These are phyloP conservation scores for Malassezia sympodialis DNA, from an alignment of 1,284 basidiomycete species.

Conservation along the genomic window DNA sequence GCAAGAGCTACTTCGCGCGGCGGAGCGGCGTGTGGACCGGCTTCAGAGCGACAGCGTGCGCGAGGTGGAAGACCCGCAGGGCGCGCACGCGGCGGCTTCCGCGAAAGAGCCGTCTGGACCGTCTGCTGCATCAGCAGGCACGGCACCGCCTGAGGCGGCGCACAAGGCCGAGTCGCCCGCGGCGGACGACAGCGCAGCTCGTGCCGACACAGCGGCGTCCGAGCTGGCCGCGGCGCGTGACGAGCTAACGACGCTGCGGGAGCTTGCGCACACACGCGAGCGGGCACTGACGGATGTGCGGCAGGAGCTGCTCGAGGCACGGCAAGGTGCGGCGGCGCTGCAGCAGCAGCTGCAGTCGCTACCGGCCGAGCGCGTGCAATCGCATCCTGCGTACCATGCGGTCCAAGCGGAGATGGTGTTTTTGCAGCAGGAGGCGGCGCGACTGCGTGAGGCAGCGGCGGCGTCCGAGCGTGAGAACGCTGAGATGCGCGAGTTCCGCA, in stretches of 20 bases:
- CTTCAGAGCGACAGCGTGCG: slow-evolving; percentile 14
- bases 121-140: not conserved
- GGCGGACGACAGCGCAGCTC: not conserved
- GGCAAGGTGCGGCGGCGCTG: slow-evolving; percentile 13
- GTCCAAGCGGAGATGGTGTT: slow-evolving; percentile 17
- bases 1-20: slow-evolving; percentile 17
- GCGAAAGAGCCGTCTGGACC: slow-evolving; percentile 3
- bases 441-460: slow-evolving; percentile 5
- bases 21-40: slow-evolving; percentile 17
- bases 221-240: not conserved
- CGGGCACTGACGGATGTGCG: slow-evolving; percentile 18
- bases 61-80: slow-evolving; percentile 17
- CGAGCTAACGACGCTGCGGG: slow-evolving; percentile 16
- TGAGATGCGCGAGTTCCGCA: slow-evolving; percentile 34
- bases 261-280: slow-evolving; percentile 16
- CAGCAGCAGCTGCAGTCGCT: slow-evolving; percentile 12
- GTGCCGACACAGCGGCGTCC: not conserved
- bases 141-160: not conserved
- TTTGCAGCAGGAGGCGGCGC: slow-evolving; percentile 19
- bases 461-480: slow-evolving; percentile 28
- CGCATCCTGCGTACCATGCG: slow-evolving; percentile 17
- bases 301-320: slow-evolving; percentile 13
- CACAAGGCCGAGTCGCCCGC: not conserved
- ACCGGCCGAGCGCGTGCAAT: slow-evolving; percentile 18
- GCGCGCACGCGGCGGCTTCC: slow-evolving; percentile 13